Evolutionary conservation across 495 filamentous ascomycete species (phyloP).

Genomic region (Penicillium paradoxum): DNA sequence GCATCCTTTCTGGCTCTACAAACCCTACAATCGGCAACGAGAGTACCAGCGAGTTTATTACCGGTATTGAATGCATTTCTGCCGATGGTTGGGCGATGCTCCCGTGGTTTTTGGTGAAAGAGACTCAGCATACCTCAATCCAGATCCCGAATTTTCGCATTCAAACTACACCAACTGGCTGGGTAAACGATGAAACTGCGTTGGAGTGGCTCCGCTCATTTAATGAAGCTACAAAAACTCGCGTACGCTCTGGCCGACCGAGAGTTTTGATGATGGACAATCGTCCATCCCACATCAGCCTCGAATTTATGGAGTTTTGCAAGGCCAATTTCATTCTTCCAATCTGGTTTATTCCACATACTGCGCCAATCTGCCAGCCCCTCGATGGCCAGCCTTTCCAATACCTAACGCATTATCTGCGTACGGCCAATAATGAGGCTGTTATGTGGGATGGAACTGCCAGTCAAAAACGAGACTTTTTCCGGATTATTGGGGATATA

Average conservation of each 20-base stretch:
- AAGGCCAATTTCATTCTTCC: neutral
- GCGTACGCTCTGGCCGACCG: neutral
- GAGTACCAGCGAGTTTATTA: neutral
- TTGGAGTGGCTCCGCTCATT: neutral
- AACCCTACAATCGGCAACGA: neutral
- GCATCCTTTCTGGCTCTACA: neutral
- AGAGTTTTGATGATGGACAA: neutral
- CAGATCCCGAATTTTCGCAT: neutral
- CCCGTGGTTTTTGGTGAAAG: neutral
- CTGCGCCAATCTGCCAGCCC: neutral
- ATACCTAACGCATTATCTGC: neutral
- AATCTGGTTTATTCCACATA: neutral
- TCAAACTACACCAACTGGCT: neutral
- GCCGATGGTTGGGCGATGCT: neutral
- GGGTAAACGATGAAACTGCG: neutral
- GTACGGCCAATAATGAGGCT: neutral
- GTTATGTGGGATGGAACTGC: neutral
- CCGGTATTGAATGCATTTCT: neutral
- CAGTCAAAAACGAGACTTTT: neutral
- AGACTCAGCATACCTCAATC: neutral
- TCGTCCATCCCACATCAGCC: neutral
- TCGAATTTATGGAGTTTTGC: neutral
- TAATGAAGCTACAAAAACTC: neutral
- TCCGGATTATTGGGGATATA: neutral
- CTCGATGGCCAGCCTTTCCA: neutral